Base-by-base conservation (phyloP, 73 alveolate genomes). In the Paramecium biaurelia region DNA sequence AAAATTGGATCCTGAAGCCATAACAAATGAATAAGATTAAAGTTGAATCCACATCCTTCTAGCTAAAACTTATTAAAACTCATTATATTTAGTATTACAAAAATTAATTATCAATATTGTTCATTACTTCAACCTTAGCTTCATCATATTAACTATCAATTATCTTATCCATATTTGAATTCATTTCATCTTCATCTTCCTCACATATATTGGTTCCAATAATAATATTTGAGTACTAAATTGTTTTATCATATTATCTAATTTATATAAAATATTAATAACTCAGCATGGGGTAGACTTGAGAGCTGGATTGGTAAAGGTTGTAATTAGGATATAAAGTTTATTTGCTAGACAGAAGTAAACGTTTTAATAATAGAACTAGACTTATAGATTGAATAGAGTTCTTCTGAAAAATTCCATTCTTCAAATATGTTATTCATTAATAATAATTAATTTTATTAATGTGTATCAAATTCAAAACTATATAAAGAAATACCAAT, bases 1-100 rank as follows among this genome's bases (percentile, higher is more conserved):
- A 79, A 79, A 14, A 79, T 42, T 21, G 90, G 90, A 79, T 79
- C 90, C 14, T 79, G 18, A 5, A 79, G 24, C 90, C 90, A 79
- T 43, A 79, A 45, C 14, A 79, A 47, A 45, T 79, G 90, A 63
- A 79, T 21, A 6, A 79, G 42, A 45, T 79, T 79, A 26, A 79
- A 79, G 15, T 43, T 47, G 49, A 79, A 79, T 2, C 90, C 90
- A 42, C 21, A 20, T 21, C 49, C 90, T 42, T 79, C 90, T 5
- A 79, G 56, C 42, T 12, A 70, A 79, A 79, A 79, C 26, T 26
- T 79, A 2, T 79, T 10, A 45, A 79, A 79, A 79, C 90, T 79
- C 90, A 79, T 79, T 79, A 70, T 70, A 47, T 47, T 47, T 47
- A 14, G 58, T 47, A 47, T 47, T 47, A 47, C 21, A 47, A 47